Base-by-base conservation (phyloP, 2,329 filamentous ascomycete species). In the Monosporascus sp. region DNA sequence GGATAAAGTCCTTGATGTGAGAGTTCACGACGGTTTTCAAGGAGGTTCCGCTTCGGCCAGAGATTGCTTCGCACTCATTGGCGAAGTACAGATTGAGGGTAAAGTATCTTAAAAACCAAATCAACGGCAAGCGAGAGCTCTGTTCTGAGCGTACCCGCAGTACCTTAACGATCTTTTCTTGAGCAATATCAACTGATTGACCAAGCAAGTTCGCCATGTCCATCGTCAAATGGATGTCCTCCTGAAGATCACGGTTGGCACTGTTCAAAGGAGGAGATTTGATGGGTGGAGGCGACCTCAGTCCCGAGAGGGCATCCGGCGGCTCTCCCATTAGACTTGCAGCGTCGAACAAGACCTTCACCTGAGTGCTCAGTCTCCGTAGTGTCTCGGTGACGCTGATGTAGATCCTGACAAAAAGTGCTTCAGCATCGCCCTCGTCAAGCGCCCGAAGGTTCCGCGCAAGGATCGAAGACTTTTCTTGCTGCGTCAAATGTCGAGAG, bases 321-420 rank as follows among this genome's bases (percentile, higher is more conserved):
- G 60, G 66, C 37, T 78, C 73, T 15, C 80, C 77, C 50, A 89
- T 78, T 14, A 84, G 86, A 67, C 91, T 96, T 1, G 92, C 94
- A 20, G 96, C 89, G 69, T 99, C 94, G 9, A 99, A 78, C n/a
- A 99, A 73, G 9, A 97, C 86, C 69, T 99, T 99, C 52, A 94
- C 88, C 68, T 97, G 93, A 0, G 91, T 92, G 18, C 90, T 91
- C 7, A 97, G 75, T 63, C 94, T 82, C 53, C 94, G 81, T 48
- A 99, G 70, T 3, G 89, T 89, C 73, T 99, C 94, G 4, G 93
- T 88, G 8, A 97, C 87, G 37, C 88, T 85, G 18, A 91, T 87
- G 65, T 97, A 99, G 17, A 96, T 88, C 53, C 84, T 89, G 31
- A 85, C 77, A 15, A 97, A 80, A 62, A 97, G 81, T 7, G 86